Percentiles rank a stretch among this genome's conserved stretches.
These are phyloP conservation scores for Isabelozyma heimii DNA, from an alignment of 805 yeast species.

Conservation along the genomic window DNA sequence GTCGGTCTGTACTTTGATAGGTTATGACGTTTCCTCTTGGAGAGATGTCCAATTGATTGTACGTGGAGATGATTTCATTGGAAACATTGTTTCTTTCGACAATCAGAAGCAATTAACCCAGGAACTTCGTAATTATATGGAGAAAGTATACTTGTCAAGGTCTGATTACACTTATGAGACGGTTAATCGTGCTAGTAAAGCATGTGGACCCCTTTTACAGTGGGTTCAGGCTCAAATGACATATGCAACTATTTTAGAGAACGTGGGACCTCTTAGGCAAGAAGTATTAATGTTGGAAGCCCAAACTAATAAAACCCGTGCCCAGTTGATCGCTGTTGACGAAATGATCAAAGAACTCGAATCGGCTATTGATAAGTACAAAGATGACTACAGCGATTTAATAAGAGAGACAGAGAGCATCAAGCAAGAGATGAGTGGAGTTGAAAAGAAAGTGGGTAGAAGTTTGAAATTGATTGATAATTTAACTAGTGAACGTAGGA, in stretches of 20 bases:
- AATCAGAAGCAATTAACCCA: constrained; percentile 55
- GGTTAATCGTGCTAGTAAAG: constrained; percentile 87
- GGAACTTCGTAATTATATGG: constrained; percentile 56
- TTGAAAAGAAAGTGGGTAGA: constrained; percentile 58
- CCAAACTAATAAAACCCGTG: constrained; percentile 59
- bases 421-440: constrained; percentile 64
- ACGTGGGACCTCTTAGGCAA: constrained; percentile 66
- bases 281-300: constrained; percentile 63
- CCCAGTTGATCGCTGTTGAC: constrained; percentile 70
- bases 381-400: constrained; percentile 64
- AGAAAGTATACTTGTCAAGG: constrained; percentile 54
- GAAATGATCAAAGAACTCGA: constrained; percentile 80
- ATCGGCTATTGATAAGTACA: constrained; percentile 63
- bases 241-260: constrained; percentile 68
- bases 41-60: constrained; percentile 78
- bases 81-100: constrained; percentile 74
- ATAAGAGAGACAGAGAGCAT: constrained; percentile 78
- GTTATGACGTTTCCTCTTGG: constrained; percentile 69
- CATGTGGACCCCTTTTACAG: constrained; percentile 85
- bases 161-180: constrained; percentile 67
- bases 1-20: constrained; percentile 81
- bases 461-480: constrained; percentile 62
- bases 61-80: constrained; percentile 82
- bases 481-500: constrained; percentile 59
- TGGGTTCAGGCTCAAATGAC: constrained; percentile 91